Evolutionary conservation across 805 yeast species (phyloP), one percentile per base, ranked within the genome.

Genomic region (Cyberlindnera galapagoensis): DNA sequence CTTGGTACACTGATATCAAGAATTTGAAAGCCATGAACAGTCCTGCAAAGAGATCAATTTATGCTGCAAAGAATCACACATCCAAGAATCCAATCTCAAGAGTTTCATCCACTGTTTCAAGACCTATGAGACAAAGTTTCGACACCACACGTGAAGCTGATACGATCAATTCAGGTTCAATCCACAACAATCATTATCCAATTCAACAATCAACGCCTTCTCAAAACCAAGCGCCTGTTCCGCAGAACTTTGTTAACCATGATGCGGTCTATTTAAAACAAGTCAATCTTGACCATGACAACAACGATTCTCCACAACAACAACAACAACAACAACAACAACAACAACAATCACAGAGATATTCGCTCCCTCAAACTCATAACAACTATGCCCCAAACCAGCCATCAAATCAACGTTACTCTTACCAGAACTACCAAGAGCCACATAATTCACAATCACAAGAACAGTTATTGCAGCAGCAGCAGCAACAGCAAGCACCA

Each of bases 1-100:
- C 66, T 24, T 90, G 98, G 98, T 84, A 73, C 57, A 73, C 73
- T 43, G 94, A 83, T 51, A 66, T 90, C 44, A 76, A 78, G 52
- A 65, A 64, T 28, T 64, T 87, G 45, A 80, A 92, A 3, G 58
- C 68, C 11, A 63, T 81, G 37, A 63, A 78, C 14, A 71, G 71
- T n/a, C 49, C 56, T 13, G 20, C 45, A 3, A 35, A 36, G 24
- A 49, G 56, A 34, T 46, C 46, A 6, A 36, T 30, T 10, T 51
- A 49, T 31, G 54, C 52, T 6, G 18, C 41, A 13, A 47, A 47
- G 31, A 35, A 46, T 24, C 49, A 44, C 16, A 31, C 39, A 2
- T 29, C 34, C n/a, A 41, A 43, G 26, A 18, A 21, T 6, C 34
- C 29, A 7, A 22, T 49, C 12, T 50, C 56, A 6, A 47, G 61